Evolutionary conservation across 2,329 filamentous ascomycete genomes (phyloP).

Genomic region (Metarhizium rileyi): DNA sequence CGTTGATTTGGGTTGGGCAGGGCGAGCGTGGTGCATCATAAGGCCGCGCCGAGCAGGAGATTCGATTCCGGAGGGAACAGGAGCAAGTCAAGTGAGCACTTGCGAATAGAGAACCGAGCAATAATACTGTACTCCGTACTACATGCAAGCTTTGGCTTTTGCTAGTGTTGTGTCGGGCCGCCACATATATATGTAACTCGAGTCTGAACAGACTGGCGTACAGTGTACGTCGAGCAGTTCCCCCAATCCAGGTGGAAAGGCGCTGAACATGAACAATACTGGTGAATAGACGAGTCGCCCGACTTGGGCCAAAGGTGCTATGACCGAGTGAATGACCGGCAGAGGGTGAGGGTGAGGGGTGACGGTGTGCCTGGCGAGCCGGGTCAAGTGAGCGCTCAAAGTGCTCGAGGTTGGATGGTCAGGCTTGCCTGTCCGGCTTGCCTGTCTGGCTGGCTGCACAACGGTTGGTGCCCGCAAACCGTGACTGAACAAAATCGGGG

Average conservation of each 20-base stretch:
- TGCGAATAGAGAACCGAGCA: background rate
- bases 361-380: background rate
- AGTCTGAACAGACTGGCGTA: background rate
- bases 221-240: background rate
- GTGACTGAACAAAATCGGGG: background rate
- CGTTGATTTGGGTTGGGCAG: slow-evolving; percentile 10
- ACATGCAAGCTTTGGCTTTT: background rate
- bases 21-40: background rate
- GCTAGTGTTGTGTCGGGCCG: slow-evolving; percentile 3
- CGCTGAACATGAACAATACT: background rate
- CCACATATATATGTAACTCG: background rate
- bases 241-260: too few species aligned
- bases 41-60: background rate
- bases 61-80: too few species aligned
- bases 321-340: background rate
- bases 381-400: background rate
- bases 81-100: background rate
- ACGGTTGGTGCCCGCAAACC: background rate
- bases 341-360: background rate
- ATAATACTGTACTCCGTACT: too few species aligned
- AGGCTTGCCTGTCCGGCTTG: background rate
- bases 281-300: background rate
- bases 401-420: background rate
- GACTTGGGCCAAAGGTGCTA: background rate
- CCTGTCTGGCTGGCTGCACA: background rate